A percentile compares a stretch with the other conserved stretches of the same genome.
Conservation (phyloP, 23 red algal genomes). For the Gracilaria domingensis region DNA sequence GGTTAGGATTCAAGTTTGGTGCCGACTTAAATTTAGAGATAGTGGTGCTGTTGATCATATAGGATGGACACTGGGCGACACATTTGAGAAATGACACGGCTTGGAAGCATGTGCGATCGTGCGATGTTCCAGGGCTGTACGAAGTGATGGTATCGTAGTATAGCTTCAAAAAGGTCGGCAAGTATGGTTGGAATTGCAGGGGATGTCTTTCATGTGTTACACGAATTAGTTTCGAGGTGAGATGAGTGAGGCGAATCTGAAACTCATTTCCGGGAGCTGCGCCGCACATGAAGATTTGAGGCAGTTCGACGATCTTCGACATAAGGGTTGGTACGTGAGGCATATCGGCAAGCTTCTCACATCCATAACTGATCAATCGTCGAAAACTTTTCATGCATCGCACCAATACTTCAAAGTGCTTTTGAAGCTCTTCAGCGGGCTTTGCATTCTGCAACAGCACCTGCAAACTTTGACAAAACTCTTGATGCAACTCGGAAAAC, state of each 20-base stretch:
- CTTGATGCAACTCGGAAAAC: constrained; percentile 46
- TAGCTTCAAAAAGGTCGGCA: constrained; percentile 58
- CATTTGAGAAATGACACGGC: constrained; percentile 54
- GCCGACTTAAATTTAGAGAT: constrained; percentile 36
- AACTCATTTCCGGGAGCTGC: constrained; percentile 28
- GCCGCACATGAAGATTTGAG: constrained; percentile 50
- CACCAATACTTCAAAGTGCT: constrained; percentile 59
- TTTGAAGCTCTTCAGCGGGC: constrained; percentile 5
- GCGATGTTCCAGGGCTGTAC: constrained; percentile 27
- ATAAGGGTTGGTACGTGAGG: constrained; percentile 22
- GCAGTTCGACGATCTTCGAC: constrained; percentile 45
- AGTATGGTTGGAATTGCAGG: constrained; percentile 53
- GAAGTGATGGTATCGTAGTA: constrained; percentile 54
- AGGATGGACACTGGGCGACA: constrained; percentile 35
- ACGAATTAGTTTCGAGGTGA: constrained; percentile 61
- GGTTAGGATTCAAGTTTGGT: constrained; percentile 32
- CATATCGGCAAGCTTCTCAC: constrained; percentile 30
- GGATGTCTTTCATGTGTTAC: constrained; percentile 59
- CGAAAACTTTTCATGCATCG: constrained; percentile 64
- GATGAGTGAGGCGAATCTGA: constrained; percentile 53
- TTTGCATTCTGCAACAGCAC: constrained; percentile 22
- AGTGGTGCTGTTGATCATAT: constrained; percentile 33
- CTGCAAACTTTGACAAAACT: constrained; percentile 36
- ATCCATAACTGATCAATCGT: constrained; percentile 48
- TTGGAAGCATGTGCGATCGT: constrained; percentile 56